Evolutionary conservation across 1,284 basidiomycete species (phyloP), one percentile per base, ranked within the genome.

Genomic region (Fomitopsis betulina): DNA sequence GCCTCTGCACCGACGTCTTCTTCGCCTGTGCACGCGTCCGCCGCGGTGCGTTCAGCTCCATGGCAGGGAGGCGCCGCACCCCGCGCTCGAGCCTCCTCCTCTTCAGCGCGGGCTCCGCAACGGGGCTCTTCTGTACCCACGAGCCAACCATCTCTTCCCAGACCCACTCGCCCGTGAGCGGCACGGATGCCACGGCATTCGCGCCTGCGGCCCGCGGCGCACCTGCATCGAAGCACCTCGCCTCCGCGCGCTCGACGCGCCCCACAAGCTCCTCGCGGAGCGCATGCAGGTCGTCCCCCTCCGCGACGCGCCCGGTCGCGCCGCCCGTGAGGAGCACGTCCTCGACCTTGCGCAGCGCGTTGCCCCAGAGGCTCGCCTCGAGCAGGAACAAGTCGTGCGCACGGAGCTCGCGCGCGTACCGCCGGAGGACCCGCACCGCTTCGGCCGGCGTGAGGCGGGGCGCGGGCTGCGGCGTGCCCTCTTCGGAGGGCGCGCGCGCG

Each of bases 361-460:
- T 80, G 12, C 75, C 75, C 77, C 79, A 85, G n/a, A 85, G 66
- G 2, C 80, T 79, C 15, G 79, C 80, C 55, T 84, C 80, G 35
- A 82, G 73, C 10, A 63, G 65, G 10, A 72, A 68, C 12, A 83
- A 65, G 13, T 64, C 65, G 45, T 73, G 69, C 0, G 64, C 65
- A 19, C 71, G 70, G 21, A 85, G 66, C 13, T 67, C 59, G 3
- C 61, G 62, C 0, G 79, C 75, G 55, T 77, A 74, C 0, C 55
- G 54, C 17, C 70, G 59, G 10, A 77, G 58, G 53, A 64, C 57
- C 2, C 55, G 53, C 15, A 65, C 38, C 0, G 54, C 55, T 5
- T 40, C 52, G 0, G 32, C 37, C 21, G 54, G 43, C 0, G 43
- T 19, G 10, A 49, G 40, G 2, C 37, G 30, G 1, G 39, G 63